phyloP scores from a whole-genome alignment of 805 yeast species.

The Saccharomycopsis guyanensis region DNA sequence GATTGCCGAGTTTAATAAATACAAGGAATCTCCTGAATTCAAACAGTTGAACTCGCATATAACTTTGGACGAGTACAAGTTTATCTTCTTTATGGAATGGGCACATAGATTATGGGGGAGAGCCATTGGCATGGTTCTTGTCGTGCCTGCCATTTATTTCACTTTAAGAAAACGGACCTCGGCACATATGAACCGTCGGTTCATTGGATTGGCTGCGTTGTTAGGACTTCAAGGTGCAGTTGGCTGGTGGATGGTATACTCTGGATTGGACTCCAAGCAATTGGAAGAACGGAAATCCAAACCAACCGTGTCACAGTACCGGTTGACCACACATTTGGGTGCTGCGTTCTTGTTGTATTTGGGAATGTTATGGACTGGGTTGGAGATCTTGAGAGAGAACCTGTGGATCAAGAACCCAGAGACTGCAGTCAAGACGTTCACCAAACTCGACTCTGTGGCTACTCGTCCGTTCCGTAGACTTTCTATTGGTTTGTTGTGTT shows the following conservation, averaged over 20 bases:
- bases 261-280: constrained; percentile 81
- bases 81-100: constrained; percentile 97
- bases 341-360: constrained; percentile 84
- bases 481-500: constrained; percentile 48
- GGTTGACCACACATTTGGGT: constrained; percentile 89
- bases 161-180: constrained; percentile 60
- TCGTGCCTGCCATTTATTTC: constrained; percentile 81
- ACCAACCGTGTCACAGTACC: constrained; percentile 96
- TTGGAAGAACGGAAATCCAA: constrained; percentile 75
- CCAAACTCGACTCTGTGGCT: constrained; percentile 53
- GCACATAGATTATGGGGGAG: constrained; percentile 90
- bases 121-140: constrained; percentile 74
- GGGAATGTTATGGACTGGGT: constrained; percentile 87
- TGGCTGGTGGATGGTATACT: constrained; percentile 99
- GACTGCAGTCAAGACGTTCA: constrained; percentile 44
- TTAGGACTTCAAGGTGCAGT: constrained; percentile 91
- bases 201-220: constrained; percentile 65
- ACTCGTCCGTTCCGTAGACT: constrained; percentile 49
- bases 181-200: constrained; percentile 54
- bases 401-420: constrained; percentile 61
- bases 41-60: constrained; percentile 82
- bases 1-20: constrained; percentile 77
- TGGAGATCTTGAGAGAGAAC: constrained; percentile 71
- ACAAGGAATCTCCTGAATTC: constrained; percentile 85
- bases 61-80: constrained; percentile 86